Percentiles rank a stretch among this genome's conserved stretches.
Evolutionary conservation across 805 yeast species (phyloP).

Genomic region (Sugiyamaella americana): DNA sequence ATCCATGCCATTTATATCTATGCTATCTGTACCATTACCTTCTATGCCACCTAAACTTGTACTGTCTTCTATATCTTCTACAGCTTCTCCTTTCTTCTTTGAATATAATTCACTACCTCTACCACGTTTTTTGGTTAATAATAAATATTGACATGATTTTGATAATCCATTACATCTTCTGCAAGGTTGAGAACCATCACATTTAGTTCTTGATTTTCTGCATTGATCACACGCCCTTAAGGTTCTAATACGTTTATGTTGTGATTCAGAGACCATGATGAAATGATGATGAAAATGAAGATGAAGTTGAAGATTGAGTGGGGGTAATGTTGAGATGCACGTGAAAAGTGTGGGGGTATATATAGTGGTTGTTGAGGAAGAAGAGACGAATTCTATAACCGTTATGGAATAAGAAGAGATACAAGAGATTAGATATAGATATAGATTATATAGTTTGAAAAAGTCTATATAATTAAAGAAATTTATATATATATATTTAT

Average conservation of each 20-base stretch:
- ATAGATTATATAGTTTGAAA: too few species aligned
- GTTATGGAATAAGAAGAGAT: too few species aligned
- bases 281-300: too few species aligned
- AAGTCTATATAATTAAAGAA: too few species aligned
- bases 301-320: too few species aligned
- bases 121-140: conserved; percentile 10
- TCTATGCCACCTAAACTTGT: not conserved
- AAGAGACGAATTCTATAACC: too few species aligned
- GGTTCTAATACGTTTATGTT: conserved; percentile 17
- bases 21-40: not conserved
- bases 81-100: not conserved
- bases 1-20: not conserved
- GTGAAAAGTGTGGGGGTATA: too few species aligned
- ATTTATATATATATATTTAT: too few species aligned
- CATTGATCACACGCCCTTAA: conserved; percentile 42
- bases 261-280: too few species aligned
- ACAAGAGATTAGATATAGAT: too few species aligned
- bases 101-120: conserved; percentile 13
- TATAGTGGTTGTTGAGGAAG: too few species aligned
- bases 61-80: not conserved
- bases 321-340: too few species aligned
- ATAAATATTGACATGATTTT: conserved; percentile 6
- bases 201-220: conserved; percentile 40
- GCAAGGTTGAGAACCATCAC: conserved; percentile 43
- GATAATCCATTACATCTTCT: conserved; percentile 30